Conservation (phyloP, 495 filamentous ascomycete species). For the Cercophora sp. region DNA sequence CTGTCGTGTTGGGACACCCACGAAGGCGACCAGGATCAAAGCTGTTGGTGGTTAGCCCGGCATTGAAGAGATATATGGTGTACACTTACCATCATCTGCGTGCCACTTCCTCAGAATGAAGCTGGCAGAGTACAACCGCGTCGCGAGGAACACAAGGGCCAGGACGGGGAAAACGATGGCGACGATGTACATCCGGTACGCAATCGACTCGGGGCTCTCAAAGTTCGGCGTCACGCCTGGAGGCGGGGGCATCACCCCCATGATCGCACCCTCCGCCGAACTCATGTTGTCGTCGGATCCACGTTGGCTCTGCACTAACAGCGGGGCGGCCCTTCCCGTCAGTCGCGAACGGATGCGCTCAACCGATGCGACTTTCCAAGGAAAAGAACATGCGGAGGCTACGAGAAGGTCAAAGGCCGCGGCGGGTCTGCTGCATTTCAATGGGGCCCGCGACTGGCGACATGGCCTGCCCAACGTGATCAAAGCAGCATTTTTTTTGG, state of each 20-base stretch:
- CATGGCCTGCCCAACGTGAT: too few species aligned
- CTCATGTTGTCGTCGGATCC: too few species aligned
- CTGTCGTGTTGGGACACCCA: neutral
- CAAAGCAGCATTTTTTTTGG: too few species aligned
- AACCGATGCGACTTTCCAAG: too few species aligned
- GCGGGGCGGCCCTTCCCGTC: too few species aligned
- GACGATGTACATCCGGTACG: constrained; percentile 15
- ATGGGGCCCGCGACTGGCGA: too few species aligned
- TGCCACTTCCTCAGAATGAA: constrained; percentile 23
- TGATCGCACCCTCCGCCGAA: constrained; percentile 1
- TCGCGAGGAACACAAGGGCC: constrained; percentile 16
- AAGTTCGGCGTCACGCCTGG: constrained; percentile 26
- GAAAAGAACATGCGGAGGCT: too few species aligned
- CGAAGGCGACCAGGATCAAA: constrained; percentile 10
- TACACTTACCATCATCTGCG: constrained; percentile 24
- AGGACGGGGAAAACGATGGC: constrained; percentile 20
- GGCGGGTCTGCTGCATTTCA: too few species aligned
- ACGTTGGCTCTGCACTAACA: too few species aligned
- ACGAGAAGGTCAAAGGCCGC: too few species aligned
- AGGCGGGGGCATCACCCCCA: constrained; percentile 11
- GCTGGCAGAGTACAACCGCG: constrained; percentile 20
- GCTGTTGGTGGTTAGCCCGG: neutral
- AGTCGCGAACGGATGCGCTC: too few species aligned
- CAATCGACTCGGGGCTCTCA: constrained; percentile 22
- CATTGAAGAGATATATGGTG: neutral